These are phyloP conservation scores for Paecilomyces sp. DNA, from an alignment of 2,329 filamentous ascomycete species.

Conservation along the genomic window DNA sequence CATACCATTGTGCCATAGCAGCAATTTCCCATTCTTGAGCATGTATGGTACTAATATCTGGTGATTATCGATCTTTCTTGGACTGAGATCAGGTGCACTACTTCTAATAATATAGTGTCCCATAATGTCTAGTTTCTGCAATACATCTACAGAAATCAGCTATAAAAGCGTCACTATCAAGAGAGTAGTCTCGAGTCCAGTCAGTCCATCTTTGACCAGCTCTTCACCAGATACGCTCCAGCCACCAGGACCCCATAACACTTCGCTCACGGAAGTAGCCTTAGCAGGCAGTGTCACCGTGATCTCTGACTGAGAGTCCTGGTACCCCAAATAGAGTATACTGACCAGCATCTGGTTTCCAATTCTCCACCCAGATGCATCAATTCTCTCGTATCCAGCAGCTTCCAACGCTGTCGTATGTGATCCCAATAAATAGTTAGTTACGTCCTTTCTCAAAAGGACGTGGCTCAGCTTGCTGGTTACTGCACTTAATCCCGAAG, in stretches of 20 bases:
- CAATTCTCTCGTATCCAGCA: conserved; percentile 18
- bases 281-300: conserved; percentile 6
- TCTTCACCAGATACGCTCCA: neutral
- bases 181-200: neutral
- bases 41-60: neutral
- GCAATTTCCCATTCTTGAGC: neutral
- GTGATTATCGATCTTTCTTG: neutral
- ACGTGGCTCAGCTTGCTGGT: conserved; percentile 35
- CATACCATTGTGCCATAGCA: neutral
- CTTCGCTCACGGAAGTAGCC: neutral
- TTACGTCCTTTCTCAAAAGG: conserved; percentile 24
- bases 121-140: neutral
- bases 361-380: conserved; percentile 37
- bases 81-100: neutral
- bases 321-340: conserved; percentile 30
- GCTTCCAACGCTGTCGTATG: conserved; percentile 18
- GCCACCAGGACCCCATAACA: neutral
- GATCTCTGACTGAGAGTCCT: conserved; percentile 4
- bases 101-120: neutral
- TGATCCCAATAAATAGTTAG: conserved; percentile 31
- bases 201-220: neutral
- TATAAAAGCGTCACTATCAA: neutral
- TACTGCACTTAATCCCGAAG: conserved; percentile 20
- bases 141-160: neutral
- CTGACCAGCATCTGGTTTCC: conserved; percentile 30